Evolutionary conservation across 768 basidiomycete species (phyloP).

Genomic region (Suillus subalutaceus): DNA sequence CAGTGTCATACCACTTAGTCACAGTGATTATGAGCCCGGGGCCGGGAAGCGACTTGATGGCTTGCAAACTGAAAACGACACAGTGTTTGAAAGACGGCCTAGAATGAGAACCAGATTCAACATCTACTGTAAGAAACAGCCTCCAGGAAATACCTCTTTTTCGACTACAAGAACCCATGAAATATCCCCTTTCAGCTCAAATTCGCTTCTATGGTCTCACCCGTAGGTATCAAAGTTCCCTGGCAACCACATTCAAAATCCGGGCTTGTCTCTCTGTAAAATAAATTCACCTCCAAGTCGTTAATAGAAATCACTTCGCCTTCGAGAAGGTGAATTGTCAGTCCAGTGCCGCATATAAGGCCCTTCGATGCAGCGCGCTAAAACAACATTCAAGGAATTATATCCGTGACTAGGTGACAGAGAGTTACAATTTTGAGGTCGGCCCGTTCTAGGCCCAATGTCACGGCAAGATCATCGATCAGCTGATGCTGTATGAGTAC

Average conservation of each 20-base stretch:
- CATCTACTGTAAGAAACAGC: background rate
- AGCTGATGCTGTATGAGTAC: slow-evolving; percentile 51
- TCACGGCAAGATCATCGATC: slow-evolving; percentile 88
- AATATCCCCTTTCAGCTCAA: slow-evolving; percentile 57
- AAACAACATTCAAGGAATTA: slow-evolving; percentile 14
- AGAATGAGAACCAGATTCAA: slow-evolving; percentile 9
- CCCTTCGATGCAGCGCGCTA: slow-evolving; percentile 92
- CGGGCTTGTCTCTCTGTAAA: too few species aligned
- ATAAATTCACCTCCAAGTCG: slow-evolving; percentile 57
- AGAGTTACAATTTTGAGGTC: slow-evolving; percentile 75
- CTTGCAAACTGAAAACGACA: slow-evolving; percentile 58
- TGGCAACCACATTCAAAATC: slow-evolving; percentile 28
- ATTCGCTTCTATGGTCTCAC: slow-evolving; percentile 69
- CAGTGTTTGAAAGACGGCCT: slow-evolving; percentile 96
- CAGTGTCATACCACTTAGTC: slow-evolving; percentile 11
- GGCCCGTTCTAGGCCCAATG: slow-evolving; percentile 68
- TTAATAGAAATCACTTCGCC: slow-evolving; percentile 55
- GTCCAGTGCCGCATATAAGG: slow-evolving; percentile 69
- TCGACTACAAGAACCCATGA: slow-evolving; percentile 88
- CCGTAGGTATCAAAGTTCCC: slow-evolving; percentile 78
- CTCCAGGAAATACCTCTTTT: slow-evolving; percentile 70
- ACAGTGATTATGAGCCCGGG: slow-evolving; percentile 82
- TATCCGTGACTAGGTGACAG: background rate
- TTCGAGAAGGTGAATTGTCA: slow-evolving; percentile 57
- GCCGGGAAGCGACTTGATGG: slow-evolving; percentile 53